Percentiles rank a stretch among this genome's conserved stretches.
Evolutionary conservation across 2,329 filamentous ascomycete species (phyloP).

Genomic region (Sarocladium kiliense): DNA sequence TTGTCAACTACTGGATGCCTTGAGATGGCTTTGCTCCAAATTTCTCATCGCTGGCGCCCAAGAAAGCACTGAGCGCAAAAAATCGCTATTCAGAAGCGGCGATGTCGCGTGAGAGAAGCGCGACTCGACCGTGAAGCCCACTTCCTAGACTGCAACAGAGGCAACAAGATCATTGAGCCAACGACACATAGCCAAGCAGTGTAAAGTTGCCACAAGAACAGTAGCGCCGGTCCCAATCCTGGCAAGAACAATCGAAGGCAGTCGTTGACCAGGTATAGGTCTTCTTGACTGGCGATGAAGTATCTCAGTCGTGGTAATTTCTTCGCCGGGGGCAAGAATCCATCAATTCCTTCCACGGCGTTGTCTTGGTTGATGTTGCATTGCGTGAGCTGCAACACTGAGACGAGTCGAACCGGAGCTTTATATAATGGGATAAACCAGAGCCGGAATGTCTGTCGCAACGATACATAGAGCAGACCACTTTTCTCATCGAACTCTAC

Average conservation of each 20-base stretch:
- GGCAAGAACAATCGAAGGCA: slow-evolving; percentile 68
- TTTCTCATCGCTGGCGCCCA: too few relatives aligned
- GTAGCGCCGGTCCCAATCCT: slow-evolving; percentile 50
- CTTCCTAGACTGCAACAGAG: slow-evolving; percentile 29
- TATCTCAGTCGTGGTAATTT: slow-evolving; percentile 36
- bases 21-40: too few relatives aligned
- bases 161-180: slow-evolving; percentile 40
- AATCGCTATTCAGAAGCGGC: too few relatives aligned
- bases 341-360: slow-evolving; percentile 1
- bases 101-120: background rate
- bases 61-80: too few relatives aligned
- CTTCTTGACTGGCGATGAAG: slow-evolving; percentile 72
- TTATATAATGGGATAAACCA: slow-evolving; percentile 74
- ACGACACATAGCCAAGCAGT: slow-evolving; percentile 61
- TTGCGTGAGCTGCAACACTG: slow-evolving; percentile 58
- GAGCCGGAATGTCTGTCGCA: slow-evolving; percentile 71
- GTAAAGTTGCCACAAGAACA: slow-evolving; percentile 55
- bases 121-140: background rate
- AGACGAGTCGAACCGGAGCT: slow-evolving; percentile 61
- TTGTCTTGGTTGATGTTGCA: slow-evolving; percentile 17
- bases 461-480: slow-evolving; percentile 65
- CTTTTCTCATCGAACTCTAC: slow-evolving; percentile 63
- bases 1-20: too few relatives aligned
- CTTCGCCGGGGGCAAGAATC: slow-evolving; percentile 12
- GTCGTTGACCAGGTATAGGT: slow-evolving; percentile 75